Conservation (phyloP, 1,284 basidiomycete species). For the Ganoderma sp. region DNA sequence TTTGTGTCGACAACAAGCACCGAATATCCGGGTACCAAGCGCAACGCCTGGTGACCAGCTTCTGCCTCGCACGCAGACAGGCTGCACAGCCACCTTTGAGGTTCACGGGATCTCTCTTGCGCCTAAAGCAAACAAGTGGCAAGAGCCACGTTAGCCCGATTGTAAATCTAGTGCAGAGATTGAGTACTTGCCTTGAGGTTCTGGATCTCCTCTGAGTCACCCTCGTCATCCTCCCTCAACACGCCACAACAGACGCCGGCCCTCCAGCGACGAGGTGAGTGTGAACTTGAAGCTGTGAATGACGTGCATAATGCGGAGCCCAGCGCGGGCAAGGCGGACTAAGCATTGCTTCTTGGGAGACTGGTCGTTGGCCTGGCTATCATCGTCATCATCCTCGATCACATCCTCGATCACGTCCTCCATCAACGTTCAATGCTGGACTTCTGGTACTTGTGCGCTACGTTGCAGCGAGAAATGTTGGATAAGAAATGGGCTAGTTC, state of each 20-base stretch:
- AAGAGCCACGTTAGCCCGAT: constrained; percentile 16
- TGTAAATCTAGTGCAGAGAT: background rate
- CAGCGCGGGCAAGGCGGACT: constrained; percentile 79
- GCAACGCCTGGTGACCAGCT: constrained; percentile 50
- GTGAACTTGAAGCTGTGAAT: constrained; percentile 79
- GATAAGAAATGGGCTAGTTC: constrained; percentile 73
- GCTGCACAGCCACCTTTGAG: constrained; percentile 45
- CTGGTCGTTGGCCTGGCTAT: constrained; percentile 46
- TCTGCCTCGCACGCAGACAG: constrained; percentile 37
- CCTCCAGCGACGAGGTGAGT: constrained; percentile 44
- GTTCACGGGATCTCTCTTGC: constrained; percentile 59
- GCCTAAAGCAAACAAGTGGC: constrained; percentile 49
- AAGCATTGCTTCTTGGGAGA: constrained; percentile 55
- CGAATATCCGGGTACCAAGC: constrained; percentile 85
- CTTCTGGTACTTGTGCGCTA: constrained; percentile 43
- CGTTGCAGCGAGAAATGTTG: constrained; percentile 61
- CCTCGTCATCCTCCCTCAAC: constrained; percentile 71
- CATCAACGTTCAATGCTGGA: constrained; percentile 36
- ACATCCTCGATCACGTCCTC: constrained; percentile 67
- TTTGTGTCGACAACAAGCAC: constrained; percentile 95
- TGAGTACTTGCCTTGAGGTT: constrained; percentile 67
- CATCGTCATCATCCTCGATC: constrained; percentile 77
- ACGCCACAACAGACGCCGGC: constrained; percentile 66
- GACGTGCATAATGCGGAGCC: constrained; percentile 68
- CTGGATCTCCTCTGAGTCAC: constrained; percentile 76